These are phyloP conservation scores for Bipolaris oryzae DNA, from an alignment of 2,329 filamentous ascomycete species.

Conservation along the genomic window DNA sequence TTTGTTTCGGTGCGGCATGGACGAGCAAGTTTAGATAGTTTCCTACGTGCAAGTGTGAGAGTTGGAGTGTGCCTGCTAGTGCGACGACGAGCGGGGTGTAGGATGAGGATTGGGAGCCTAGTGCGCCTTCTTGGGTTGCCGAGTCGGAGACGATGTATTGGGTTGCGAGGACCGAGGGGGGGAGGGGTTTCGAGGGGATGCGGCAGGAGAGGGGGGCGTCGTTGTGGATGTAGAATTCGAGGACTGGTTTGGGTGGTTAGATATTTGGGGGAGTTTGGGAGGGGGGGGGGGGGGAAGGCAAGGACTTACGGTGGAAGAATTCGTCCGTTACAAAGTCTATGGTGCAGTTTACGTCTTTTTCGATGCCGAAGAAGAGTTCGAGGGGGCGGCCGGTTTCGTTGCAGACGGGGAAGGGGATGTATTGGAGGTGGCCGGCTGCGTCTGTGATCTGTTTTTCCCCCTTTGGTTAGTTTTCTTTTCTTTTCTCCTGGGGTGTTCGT, in stretches of 20 bases:
- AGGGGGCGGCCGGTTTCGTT: slow-evolving; percentile 84
- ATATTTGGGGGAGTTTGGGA: neutral
- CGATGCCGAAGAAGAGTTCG: slow-evolving; percentile 83
- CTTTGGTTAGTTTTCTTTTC: neutral
- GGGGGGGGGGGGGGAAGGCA: too few relatives aligned
- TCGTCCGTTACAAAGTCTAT: slow-evolving; percentile 76
- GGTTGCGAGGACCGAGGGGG: slow-evolving; percentile 43
- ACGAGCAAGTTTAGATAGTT: slow-evolving; percentile 89
- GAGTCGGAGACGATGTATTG: slow-evolving; percentile 47
- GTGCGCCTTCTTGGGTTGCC: slow-evolving; percentile 45
- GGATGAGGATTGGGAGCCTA: slow-evolving; percentile 41
- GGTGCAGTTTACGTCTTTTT: slow-evolving; percentile 82
- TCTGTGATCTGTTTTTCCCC: slow-evolving; percentile 66
- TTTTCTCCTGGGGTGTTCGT: neutral
- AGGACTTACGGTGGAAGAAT: slow-evolving; percentile 68
- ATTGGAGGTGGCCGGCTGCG: slow-evolving; percentile 80
- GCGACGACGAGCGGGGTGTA: slow-evolving; percentile 89
- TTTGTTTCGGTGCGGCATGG: slow-evolving; percentile 65
- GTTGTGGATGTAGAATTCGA: slow-evolving; percentile 97
- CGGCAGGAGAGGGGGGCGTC: slow-evolving; percentile 93
- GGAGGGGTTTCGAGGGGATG: slow-evolving; percentile 75
- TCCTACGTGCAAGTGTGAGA: slow-evolving; percentile 83
- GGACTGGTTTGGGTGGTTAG: slow-evolving; percentile 50
- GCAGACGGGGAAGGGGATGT: slow-evolving; percentile 88
- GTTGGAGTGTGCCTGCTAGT: slow-evolving; percentile 84